phyloP scores from a whole-genome alignment of 2,329 filamentous ascomycete genomes.

The Achaetomium macrosporum region DNA sequence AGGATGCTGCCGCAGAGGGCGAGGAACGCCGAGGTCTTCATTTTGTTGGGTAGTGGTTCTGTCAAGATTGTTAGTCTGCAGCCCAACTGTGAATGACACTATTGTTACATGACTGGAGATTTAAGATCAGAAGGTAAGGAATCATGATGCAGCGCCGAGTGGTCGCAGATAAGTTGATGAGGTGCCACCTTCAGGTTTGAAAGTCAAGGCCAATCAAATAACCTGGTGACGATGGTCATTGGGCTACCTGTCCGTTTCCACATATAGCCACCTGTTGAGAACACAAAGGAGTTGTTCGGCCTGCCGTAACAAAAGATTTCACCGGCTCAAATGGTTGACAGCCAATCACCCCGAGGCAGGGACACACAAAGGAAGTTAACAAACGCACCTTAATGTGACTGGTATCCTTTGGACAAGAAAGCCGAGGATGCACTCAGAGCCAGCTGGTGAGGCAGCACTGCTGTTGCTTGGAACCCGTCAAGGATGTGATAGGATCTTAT shows the following conservation, averaged over 20 bases:
- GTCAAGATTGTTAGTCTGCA: not conserved
- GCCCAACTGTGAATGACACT: not conserved
- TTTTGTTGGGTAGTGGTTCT: slow-evolving; percentile 30
- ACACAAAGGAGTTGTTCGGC: slow-evolving; percentile 11
- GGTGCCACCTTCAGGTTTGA: not conserved
- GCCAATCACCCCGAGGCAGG: not conserved
- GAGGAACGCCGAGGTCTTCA: slow-evolving; percentile 47
- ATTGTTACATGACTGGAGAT: not conserved
- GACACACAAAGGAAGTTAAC: not conserved
- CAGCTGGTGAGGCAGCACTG: slow-evolving; percentile 27
- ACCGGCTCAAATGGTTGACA: no score
- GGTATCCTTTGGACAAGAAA: slow-evolving; percentile 9
- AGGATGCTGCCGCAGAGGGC: slow-evolving; percentile 41
- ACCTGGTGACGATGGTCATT: slow-evolving; percentile 2
- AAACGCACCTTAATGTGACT: slow-evolving; percentile 7
- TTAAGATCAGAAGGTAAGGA: not conserved
- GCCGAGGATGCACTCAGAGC: slow-evolving; percentile 23
- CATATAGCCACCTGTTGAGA: not conserved
- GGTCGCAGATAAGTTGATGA: not conserved
- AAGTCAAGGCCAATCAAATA: not conserved
- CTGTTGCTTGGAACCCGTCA: slow-evolving; percentile 27
- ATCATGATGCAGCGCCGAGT: not conserved
- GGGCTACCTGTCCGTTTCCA: not conserved
- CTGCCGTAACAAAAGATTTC: not conserved
- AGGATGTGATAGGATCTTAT: slow-evolving; percentile 25